These are phyloP conservation scores for Colletotrichum graminicola DNA, from an alignment of 2,329 filamentous ascomycete genomes.

Conservation along the genomic window DNA sequence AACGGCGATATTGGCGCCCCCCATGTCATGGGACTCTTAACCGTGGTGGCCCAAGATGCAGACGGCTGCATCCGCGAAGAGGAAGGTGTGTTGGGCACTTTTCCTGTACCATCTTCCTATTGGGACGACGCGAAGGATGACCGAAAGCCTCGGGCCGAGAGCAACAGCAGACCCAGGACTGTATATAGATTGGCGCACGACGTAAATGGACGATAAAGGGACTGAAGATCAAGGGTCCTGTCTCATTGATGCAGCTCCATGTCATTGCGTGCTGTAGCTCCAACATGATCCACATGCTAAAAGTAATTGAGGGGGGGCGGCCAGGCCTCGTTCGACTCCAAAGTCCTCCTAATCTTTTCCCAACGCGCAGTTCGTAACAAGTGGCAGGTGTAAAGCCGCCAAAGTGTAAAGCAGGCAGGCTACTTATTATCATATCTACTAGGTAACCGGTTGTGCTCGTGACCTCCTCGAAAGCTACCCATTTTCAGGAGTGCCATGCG, in stretches of 20 bases:
- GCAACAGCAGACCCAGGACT: neutral
- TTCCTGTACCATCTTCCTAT: neutral
- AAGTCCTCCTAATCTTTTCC: neutral
- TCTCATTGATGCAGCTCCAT: neutral
- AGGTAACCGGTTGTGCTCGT: neutral
- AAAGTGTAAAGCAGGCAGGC: neutral
- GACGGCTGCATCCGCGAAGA: constrained; percentile 2
- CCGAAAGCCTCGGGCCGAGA: neutral
- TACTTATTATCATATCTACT: neutral
- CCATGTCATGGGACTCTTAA: neutral
- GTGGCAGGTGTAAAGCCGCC: neutral
- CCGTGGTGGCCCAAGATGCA: neutral
- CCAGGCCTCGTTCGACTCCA: neutral
- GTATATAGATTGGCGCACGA: neutral
- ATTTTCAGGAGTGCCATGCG: neutral
- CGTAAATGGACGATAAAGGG: neutral
- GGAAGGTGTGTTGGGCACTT: neutral
- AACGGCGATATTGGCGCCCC: neutral
- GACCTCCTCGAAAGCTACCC: neutral
- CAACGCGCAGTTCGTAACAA: no score
- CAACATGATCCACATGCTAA: constrained; percentile 4
- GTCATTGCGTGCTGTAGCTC: constrained; percentile 15
- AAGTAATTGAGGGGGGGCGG: neutral
- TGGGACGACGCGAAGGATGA: neutral
- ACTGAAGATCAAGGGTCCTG: neutral